phyloP scores from a whole-genome alignment of 169 alveolate genomes.

The Plasmodium ovale region DNA sequence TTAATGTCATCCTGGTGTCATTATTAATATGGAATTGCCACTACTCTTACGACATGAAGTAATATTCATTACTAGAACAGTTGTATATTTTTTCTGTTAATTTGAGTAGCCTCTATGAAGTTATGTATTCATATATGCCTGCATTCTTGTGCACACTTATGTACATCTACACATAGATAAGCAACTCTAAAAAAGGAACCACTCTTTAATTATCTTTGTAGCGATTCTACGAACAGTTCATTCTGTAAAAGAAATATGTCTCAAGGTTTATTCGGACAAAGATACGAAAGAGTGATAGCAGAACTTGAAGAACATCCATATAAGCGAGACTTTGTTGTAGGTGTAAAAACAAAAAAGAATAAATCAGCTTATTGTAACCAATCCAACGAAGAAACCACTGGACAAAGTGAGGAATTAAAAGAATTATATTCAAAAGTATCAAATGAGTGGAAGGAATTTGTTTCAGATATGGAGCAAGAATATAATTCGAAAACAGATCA shows the following conservation, averaged over 20 bases:
- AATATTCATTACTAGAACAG: not conserved
- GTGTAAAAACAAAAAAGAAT: not conserved
- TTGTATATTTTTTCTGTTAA: no score
- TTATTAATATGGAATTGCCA: not conserved
- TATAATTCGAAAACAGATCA: conserved; percentile 15
- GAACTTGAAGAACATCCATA: conserved; percentile 10
- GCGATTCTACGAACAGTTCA: not conserved
- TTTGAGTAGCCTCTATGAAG: no score
- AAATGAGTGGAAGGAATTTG: conserved; percentile 4
- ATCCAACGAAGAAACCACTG: not conserved
- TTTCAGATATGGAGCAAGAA: conserved; percentile 13
- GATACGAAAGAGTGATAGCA: conserved; percentile 14
- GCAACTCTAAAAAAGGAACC: not conserved
- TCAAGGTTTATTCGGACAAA: conserved; percentile 1
- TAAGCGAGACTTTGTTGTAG: conserved; percentile 3
- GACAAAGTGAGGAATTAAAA: not conserved
- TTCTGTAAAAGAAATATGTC: not conserved
- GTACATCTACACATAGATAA: not conserved
- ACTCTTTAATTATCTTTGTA: not conserved
- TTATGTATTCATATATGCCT: not conserved
- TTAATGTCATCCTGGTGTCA: not conserved
- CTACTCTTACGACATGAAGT: not conserved
- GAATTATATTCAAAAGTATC: conserved; percentile 21
- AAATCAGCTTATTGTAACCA: not conserved
- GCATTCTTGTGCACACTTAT: no score